Base-by-base conservation (phyloP, 345 rosid species). In the Hibiscus tridactylites region DNA sequence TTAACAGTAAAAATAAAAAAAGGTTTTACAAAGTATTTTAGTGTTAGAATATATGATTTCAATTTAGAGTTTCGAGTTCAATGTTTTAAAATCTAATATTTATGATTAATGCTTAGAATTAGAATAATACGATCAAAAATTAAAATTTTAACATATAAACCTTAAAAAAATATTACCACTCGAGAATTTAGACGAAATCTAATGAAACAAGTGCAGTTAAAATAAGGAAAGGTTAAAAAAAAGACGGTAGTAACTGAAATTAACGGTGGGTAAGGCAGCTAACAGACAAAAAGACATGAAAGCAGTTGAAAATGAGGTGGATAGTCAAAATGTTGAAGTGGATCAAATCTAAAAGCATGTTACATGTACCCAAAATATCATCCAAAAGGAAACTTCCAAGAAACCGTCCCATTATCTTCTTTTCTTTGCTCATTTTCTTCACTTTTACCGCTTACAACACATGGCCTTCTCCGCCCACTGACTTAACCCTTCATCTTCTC, bases 381-480 rank as follows among this genome's bases (percentile, higher is more conserved):
- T 49, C 54, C 17, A 11, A 50, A 44, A 11, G 29, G 81, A 77
- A 82, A 70, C 74, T 82, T 75, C 79, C 70, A 17, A 60, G 81
- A 82, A 82, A 4, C 31, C 12, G 21, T 9, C 28, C 59, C 19
- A 26, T 69, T 72, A 29, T 42, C 53, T 9, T 8, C 42, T 37
- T 8, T 39, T 24, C 58, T 16, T 35, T 9, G 58, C 21, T 16
- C 42, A 1, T 28, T 61, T 56, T 31, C 52, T 39, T 64, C n/a
- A 19, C 9, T 19, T 17, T 42, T 21, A 42, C 53, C 53, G 29
- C 13, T 10, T 10, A 1, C 68, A 44, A 64, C 13, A 12, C 17
- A 42, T 21, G 53, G 33, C 21, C 69, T 21, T 42, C 69, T 65
- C 53, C n/a, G 33, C 52, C 31, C 33, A 11, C 17, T 19, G 52